Evolutionary conservation across 2,329 filamentous ascomycete genomes (phyloP).

Genomic region (Fusarium keratoplasticum): DNA sequence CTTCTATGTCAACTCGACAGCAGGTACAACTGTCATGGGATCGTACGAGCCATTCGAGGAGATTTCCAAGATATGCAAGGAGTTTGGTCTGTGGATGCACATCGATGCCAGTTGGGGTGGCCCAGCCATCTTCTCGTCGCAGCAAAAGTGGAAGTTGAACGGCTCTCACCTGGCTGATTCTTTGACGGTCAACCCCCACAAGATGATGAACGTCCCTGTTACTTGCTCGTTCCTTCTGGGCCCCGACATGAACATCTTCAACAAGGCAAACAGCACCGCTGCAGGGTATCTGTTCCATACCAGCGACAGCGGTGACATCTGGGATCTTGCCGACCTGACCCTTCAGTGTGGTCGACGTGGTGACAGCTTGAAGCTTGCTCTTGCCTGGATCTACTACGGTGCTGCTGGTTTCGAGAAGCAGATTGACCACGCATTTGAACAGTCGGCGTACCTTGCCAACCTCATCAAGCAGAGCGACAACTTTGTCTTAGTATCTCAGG

Average conservation of each 20-base stretch:
- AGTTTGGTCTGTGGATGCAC: conserved; percentile 87
- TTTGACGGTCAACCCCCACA: conserved; percentile 92
- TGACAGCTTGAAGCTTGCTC: conserved; percentile 87
- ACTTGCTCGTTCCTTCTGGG: conserved; percentile 92
- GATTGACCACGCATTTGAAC: conserved; percentile 78
- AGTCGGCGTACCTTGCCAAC: conserved; percentile 75
- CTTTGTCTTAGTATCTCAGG: conserved; percentile 78
- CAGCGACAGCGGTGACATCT: conserved; percentile 69
- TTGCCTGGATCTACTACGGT: conserved; percentile 93
- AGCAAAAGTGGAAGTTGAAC: conserved; percentile 71
- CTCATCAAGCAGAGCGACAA: conserved; percentile 66
- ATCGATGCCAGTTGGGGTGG: conserved; percentile 95
- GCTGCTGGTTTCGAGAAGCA: conserved; percentile 75
- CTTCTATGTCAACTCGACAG: conserved; percentile 95
- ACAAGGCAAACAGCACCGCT: conserved; percentile 84
- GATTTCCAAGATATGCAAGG: conserved; percentile 77
- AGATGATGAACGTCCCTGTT: conserved; percentile 93
- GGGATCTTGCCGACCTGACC: conserved; percentile 92
- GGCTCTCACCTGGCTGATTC: conserved; percentile 83
- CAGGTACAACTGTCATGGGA: conserved; percentile 92
- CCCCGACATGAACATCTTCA: conserved; percentile 80
- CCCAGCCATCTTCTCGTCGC: conserved; percentile 79
- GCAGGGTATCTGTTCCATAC: conserved; percentile 89
- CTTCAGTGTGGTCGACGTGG: conserved; percentile 91
- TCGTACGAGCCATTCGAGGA: conserved; percentile 84